A percentile compares a stretch with the other conserved stretches of the same genome.
phyloP scores from a whole-genome alignment of 192 early-diverging fungal genomes.

The Piromyces sp. region DNA sequence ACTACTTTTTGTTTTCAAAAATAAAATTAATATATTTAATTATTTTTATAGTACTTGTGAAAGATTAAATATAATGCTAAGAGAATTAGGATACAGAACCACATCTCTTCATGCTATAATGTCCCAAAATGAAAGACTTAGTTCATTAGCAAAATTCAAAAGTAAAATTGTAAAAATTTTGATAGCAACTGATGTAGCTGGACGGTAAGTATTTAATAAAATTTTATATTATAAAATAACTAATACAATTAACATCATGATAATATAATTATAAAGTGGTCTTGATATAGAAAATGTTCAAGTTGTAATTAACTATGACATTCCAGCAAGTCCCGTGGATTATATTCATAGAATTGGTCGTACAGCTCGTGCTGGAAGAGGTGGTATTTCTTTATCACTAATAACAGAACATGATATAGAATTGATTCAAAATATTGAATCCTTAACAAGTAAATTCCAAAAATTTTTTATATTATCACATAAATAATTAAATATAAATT shows the following conservation, averaged over 20 bases:
- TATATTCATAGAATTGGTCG: slow-evolving; percentile 97
- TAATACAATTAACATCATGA: too few relatives aligned
- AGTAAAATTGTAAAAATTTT: slow-evolving; percentile 71
- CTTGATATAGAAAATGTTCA: slow-evolving; percentile 91
- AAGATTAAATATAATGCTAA: slow-evolving; percentile 64
- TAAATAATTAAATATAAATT: too few relatives aligned
- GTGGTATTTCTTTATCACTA: slow-evolving; percentile 63
- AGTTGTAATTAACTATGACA: slow-evolving; percentile 85
- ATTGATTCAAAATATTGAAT: slow-evolving; percentile 80
- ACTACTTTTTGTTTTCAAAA: too few relatives aligned
- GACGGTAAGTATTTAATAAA: slow-evolving; percentile 39
- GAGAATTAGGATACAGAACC: slow-evolving; percentile 75
- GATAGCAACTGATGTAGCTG: slow-evolving; percentile 92
- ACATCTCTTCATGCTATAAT: slow-evolving; percentile 86
- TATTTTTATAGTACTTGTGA: slow-evolving; percentile 61
- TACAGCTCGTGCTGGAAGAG: slow-evolving; percentile 89
- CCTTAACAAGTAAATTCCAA: slow-evolving; percentile 51
- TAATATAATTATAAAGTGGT: too few relatives aligned
- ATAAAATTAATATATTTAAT: too few relatives aligned
- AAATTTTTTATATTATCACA: too few relatives aligned
- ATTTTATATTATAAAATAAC: too few relatives aligned
- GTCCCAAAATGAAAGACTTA: slow-evolving; percentile 76
- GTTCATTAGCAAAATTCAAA: slow-evolving; percentile 83
- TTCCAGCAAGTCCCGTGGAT: slow-evolving; percentile 85
- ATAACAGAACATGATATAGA: slow-evolving; percentile 63